These are phyloP conservation scores for Iberis pinnata DNA, from an alignment of 345 rosid species.

Conservation along the genomic window DNA sequence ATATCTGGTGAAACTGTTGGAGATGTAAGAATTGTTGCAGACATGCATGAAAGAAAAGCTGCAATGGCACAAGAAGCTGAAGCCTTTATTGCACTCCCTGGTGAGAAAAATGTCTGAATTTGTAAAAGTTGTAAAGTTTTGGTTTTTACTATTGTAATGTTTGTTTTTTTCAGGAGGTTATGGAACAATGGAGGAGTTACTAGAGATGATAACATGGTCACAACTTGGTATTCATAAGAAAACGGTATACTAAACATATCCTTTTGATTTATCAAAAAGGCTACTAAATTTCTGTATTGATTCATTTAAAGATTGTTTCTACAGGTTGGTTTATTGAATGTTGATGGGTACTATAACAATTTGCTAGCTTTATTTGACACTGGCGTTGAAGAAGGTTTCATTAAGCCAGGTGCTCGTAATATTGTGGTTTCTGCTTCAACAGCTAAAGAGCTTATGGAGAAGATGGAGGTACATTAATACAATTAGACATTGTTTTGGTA, in stretches of 20 bases:
- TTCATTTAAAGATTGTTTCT: background rate
- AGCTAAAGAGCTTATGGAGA: constrained; percentile 73
- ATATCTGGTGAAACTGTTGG: constrained; percentile 89
- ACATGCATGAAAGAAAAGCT: constrained; percentile 98
- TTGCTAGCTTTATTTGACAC: constrained; percentile 81
- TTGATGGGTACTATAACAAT: constrained; percentile 81
- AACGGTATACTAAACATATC: constrained; percentile 38
- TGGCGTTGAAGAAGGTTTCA: constrained; percentile 90
- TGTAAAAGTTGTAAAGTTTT: constrained; percentile 4
- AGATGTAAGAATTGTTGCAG: constrained; percentile 70
- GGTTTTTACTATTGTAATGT: background rate
- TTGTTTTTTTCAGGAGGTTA: constrained; percentile 61
- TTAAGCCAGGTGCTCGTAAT: constrained; percentile 72
- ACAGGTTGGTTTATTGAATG: constrained; percentile 90
- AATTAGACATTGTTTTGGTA: too few species aligned
- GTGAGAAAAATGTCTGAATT: constrained; percentile 42
- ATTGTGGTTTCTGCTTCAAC: constrained; percentile 82
- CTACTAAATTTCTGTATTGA: background rate
- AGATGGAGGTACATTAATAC: constrained; percentile 79
- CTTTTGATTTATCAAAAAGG: background rate
- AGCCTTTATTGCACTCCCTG: constrained; percentile 94
- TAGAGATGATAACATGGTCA: constrained; percentile 98
- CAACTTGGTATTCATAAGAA: constrained; percentile 94
- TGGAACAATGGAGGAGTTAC: constrained; percentile 92
- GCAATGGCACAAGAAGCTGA: constrained; percentile 95